Evolutionary conservation across 176 grass and related monocot species (phyloP).

Genomic region (Triticum turgidum): DNA sequence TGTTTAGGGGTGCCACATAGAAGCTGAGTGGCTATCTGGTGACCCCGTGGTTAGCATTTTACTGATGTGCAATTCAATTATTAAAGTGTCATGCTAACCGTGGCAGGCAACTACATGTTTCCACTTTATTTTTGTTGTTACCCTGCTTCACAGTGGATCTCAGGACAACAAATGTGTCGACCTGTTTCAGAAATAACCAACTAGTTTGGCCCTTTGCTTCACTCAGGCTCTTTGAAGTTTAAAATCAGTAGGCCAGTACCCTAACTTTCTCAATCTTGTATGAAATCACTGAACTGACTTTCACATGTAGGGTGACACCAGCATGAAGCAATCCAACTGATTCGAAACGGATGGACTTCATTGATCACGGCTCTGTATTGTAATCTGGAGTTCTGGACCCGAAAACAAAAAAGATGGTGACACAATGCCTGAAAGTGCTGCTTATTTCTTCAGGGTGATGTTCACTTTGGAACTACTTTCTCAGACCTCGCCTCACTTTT

Average conservation of each 20-base stretch:
- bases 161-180: slow-evolving; percentile 32
- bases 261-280: background rate
- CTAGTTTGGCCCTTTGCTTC: slow-evolving; percentile 49
- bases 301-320: too few relatives aligned
- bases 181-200: slow-evolving; percentile 47
- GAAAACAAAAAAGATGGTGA: background rate
- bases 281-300: too few relatives aligned
- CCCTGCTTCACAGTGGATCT: slow-evolving; percentile 41
- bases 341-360: too few relatives aligned
- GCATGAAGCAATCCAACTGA: too few relatives aligned
- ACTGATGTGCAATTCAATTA: slow-evolving; percentile 10
- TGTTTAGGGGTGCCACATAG: background rate
- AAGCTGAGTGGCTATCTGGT: background rate
- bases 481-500: slow-evolving; percentile 43
- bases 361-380: too few relatives aligned
- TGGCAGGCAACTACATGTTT: slow-evolving; percentile 22
- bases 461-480: slow-evolving; percentile 49
- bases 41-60: slow-evolving; percentile 2
- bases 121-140: slow-evolving; percentile 26
- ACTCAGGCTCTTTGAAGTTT: slow-evolving; percentile 29
- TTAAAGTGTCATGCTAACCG: background rate
- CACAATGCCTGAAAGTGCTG: slow-evolving; percentile 39
- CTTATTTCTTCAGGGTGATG: slow-evolving; percentile 49
- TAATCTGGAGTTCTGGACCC: background rate
- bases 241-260: slow-evolving; percentile 20